These are phyloP conservation scores for Coemansia sp. DNA, from an alignment of 192 early-diverging fungal species.

Conservation along the genomic window DNA sequence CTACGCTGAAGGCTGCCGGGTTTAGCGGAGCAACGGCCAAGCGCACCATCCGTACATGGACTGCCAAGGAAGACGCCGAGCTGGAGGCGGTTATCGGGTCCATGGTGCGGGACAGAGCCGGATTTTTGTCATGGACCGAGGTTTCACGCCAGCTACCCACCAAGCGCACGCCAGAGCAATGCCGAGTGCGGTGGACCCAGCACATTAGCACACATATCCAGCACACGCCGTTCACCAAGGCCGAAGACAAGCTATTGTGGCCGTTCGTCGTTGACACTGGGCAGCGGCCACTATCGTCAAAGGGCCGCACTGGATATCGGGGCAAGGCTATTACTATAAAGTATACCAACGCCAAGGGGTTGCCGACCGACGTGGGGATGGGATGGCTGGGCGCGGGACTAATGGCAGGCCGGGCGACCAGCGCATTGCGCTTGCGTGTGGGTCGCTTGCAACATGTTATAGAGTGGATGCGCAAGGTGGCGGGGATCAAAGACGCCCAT, in stretches of 20 bases:
- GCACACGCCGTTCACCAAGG: conserved; percentile 20
- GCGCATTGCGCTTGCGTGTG: conserved; percentile 12
- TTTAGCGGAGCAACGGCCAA: not conserved
- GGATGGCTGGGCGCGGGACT: conserved; percentile 20
- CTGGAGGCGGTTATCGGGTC: conserved; percentile 16
- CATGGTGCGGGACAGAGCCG: not conserved
- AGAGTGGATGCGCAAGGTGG: conserved; percentile 26
- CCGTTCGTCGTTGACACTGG: conserved; percentile 17
- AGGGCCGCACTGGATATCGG: not conserved
- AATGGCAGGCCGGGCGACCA: conserved; percentile 9
- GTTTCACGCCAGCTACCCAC: conserved; percentile 12
- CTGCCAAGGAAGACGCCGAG: conserved; percentile 18
- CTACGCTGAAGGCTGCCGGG: not conserved
- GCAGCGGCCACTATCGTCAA: not conserved
- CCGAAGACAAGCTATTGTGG: conserved; percentile 33
- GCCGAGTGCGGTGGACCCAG: conserved; percentile 22
- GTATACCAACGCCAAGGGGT: not conserved
- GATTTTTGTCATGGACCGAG: conserved; percentile 24
- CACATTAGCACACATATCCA: conserved; percentile 23
- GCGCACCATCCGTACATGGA: conserved; percentile 15
- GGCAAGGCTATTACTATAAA: conserved; percentile 8
- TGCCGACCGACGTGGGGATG: conserved; percentile 13
- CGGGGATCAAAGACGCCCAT: conserved; percentile 12
- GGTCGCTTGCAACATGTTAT: conserved; percentile 9
- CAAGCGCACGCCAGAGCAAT: conserved; percentile 11